Percentiles rank a stretch among this genome's conserved stretches.
These are phyloP conservation scores for Lachnellula occidentalis DNA, from an alignment of 2,329 filamentous ascomycete species.

Conservation along the genomic window DNA sequence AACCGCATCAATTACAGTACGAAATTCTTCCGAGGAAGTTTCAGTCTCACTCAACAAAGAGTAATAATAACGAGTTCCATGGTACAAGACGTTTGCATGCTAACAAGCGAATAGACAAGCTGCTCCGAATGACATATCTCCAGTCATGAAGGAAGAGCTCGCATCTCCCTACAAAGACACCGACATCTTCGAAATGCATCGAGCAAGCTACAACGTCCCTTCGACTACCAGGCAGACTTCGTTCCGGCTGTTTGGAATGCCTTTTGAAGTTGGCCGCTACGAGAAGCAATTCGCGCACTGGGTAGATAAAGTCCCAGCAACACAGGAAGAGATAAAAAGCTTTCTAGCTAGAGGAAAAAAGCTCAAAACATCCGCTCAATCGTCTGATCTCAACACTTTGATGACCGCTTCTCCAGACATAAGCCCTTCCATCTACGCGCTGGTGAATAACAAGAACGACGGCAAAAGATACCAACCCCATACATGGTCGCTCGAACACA, in stretches of 20 bases:
- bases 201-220: not conserved
- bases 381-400: not conserved
- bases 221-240: slow-evolving; percentile 1
- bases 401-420: not conserved
- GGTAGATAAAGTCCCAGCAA: not conserved
- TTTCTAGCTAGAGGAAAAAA: not conserved
- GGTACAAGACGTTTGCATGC: not conserved
- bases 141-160: not conserved
- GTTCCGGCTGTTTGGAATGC: slow-evolving; percentile 7
- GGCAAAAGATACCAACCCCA: not conserved
- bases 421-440: slow-evolving; percentile 2
- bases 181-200: slow-evolving; percentile 9
- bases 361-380: not conserved
- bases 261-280: not conserved
- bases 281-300: not conserved
- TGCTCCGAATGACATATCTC: not conserved
- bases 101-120: not conserved
- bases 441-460: slow-evolving; percentile 1
- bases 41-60: not conserved
- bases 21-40: not conserved
- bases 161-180: not conserved
- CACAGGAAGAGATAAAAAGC: slow-evolving; percentile 6
- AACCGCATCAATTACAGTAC: slow-evolving; percentile 5
- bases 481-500: not conserved
- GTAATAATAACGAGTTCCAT: not conserved